A percentile compares a stretch with the other conserved stretches of the same genome.
phyloP scores from a whole-genome alignment of 2,329 filamentous ascomycete species.

The Fusarium tricinctum region DNA sequence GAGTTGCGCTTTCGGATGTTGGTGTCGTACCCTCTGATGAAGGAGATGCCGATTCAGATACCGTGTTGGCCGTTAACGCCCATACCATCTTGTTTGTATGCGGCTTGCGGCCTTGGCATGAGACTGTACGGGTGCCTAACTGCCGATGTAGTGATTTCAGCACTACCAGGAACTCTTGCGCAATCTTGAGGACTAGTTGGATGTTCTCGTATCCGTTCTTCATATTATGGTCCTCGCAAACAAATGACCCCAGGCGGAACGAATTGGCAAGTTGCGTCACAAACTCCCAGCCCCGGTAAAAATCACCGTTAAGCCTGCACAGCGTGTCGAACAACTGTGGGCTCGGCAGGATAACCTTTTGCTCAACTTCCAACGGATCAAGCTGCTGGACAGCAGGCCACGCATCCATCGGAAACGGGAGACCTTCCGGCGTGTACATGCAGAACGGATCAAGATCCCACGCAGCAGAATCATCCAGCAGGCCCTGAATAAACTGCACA shows the following conservation, averaged over 20 bases:
- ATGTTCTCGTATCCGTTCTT: conserved; percentile 44
- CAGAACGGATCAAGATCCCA: conserved; percentile 41
- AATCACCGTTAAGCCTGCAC: conserved; percentile 44
- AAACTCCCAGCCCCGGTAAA: conserved; percentile 37
- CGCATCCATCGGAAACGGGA: conserved; percentile 41
- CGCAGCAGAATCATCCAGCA: conserved; percentile 30
- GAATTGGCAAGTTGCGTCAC: conserved; percentile 14
- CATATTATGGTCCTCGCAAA: conserved; percentile 25
- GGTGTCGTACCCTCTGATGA: conserved; percentile 5
- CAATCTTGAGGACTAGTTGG: conserved; percentile 37
- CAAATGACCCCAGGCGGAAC: conserved; percentile 27
- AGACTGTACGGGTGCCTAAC: conserved; percentile 29
- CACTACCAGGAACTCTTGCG: conserved; percentile 49
- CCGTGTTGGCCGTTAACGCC: conserved; percentile 13
- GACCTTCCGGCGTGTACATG: conserved; percentile 14
- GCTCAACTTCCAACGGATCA: conserved; percentile 13
- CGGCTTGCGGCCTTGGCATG: conserved; percentile 11
- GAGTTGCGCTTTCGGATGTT: conserved; percentile 8
- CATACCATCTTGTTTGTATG: conserved; percentile 21
- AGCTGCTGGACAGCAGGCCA: conserved; percentile 39
- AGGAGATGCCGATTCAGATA: conserved; percentile 13
- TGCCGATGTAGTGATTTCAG: conserved; percentile 47
- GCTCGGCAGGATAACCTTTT: conserved; percentile 21
- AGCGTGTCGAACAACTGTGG: conserved; percentile 40
- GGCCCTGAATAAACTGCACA: conserved; percentile 36